These are phyloP conservation scores for Boletus huronensis DNA, from an alignment of 768 basidiomycete species.

Conservation along the genomic window DNA sequence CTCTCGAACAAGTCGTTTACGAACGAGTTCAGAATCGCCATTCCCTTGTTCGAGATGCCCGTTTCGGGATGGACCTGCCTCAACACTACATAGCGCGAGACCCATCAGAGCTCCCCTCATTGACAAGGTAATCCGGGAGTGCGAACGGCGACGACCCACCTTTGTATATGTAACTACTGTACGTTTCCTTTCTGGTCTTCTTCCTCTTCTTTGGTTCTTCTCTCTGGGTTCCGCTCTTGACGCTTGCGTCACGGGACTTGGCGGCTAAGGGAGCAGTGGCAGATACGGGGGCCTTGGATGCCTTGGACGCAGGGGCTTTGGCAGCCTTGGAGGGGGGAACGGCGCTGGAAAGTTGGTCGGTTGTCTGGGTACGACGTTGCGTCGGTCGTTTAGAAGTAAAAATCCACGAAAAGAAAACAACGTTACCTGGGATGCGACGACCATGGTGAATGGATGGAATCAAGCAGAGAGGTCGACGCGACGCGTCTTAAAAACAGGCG, in stretches of 20 bases:
- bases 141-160: constrained; percentile 29
- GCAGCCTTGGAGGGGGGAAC: constrained; percentile 32
- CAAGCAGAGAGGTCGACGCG: not conserved
- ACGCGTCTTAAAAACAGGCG: constrained; percentile 16
- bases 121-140: too few species aligned
- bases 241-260: constrained; percentile 32
- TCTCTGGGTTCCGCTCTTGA: constrained; percentile 15
- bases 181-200: constrained; percentile 58
- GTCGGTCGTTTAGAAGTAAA: not conserved
- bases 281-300: constrained; percentile 50
- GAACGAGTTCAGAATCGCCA: constrained; percentile 58
- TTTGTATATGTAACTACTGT: constrained; percentile 65
- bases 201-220: constrained; percentile 50
- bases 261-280: constrained; percentile 30
- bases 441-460: too few species aligned
- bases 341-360: not conserved
- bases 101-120: not conserved
- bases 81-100: constrained; percentile 36
- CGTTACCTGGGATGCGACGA: constrained; percentile 3
- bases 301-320: constrained; percentile 41
- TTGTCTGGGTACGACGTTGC: not conserved
- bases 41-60: constrained; percentile 68
- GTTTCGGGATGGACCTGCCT: constrained; percentile 75
- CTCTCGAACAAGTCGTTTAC: constrained; percentile 63
- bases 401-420: too few species aligned